Base-by-base conservation (phyloP, 106 monocot genomes). In the Phalaenopsis aphrodite region DNA sequence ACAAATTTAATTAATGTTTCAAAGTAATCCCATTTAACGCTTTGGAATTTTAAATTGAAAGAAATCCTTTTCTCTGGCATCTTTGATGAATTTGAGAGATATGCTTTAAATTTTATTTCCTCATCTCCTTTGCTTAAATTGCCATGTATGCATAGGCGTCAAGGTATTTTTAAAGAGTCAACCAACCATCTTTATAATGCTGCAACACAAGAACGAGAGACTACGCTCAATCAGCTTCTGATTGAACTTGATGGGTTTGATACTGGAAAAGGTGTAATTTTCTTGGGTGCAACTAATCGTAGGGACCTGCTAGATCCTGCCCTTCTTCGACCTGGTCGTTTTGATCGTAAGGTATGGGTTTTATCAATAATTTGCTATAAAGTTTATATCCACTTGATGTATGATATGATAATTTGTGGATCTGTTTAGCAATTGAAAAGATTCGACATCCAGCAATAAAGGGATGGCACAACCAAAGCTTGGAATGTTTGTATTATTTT, bases 171-270 rank as follows among this genome's bases (percentile, higher is more conserved):
- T 78, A 88, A 84, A 79, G 93, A 93, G 81, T 93, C 93, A 41
- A 89, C 93, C 37, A 75, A 90, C 67, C 78, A 87, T 41, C 78
- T 93, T 17, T 93, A 90, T 64, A 90, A 93, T 90, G 90, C 93
- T 81, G 93, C 93, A 75, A 93, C 93, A 76, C 91, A 94, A 85
- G 94, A 94, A 81, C 86, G 94, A 68, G 94, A 94, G 75, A 91
- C 91, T 83, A 94, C 94, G 45, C 91, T 94, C 47, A 94, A 94
- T 79, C 94, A 94, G 80, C 89, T 94, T 5, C 66, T 94, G 80
- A 94, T 91, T 83, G 94, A 94, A 82, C 89, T 94, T 76, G 91
- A 94, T 90, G 94, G 94, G 16, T 94, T 94, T 91, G 94, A 94
- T 83, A 91, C 91, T 56, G 91, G 89, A 78, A 94, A 91, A 77